Evolutionary conservation across 1,284 basidiomycete genomes (phyloP).

Genomic region (Porodaedalea pini): DNA sequence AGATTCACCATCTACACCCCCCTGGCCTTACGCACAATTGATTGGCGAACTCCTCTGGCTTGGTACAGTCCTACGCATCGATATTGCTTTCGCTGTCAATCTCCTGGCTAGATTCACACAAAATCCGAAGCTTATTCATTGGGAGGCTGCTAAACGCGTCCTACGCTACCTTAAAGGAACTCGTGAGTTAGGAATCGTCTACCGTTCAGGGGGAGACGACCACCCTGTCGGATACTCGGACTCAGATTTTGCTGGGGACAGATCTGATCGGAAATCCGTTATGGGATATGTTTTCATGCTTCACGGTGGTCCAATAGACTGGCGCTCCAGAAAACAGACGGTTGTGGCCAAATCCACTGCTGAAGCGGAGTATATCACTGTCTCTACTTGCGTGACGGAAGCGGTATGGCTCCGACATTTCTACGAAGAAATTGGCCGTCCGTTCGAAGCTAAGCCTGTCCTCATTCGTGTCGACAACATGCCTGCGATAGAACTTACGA

Average conservation of each 20-base stretch:
- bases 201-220: conserved; percentile 18
- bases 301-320: conserved; percentile 24
- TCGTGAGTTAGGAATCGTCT: conserved; percentile 28
- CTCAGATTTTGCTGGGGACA: conserved; percentile 29
- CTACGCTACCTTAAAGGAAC: conserved; percentile 34
- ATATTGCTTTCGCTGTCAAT: conserved; percentile 31
- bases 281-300: conserved; percentile 28
- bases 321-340: conserved; percentile 25
- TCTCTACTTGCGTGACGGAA: conserved; percentile 24
- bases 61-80: conserved; percentile 29
- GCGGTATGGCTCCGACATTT: conserved; percentile 21
- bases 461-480: conserved; percentile 8
- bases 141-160: conserved; percentile 30
- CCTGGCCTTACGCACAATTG: conserved; percentile 26
- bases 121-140: conserved; percentile 31
- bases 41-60: conserved; percentile 33
- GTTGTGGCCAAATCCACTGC: conserved; percentile 27
- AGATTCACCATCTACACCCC: not conserved
- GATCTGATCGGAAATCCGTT: conserved; percentile 24
- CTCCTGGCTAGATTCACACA: conserved; percentile 27
- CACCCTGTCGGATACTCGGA: conserved; percentile 24
- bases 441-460: not conserved
- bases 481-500: conserved; percentile 31
- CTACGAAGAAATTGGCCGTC: not conserved
- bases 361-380: conserved; percentile 29